Evolutionary conservation across 495 filamentous ascomycete genomes (phyloP).

Genomic region (Neurospora africana): DNA sequence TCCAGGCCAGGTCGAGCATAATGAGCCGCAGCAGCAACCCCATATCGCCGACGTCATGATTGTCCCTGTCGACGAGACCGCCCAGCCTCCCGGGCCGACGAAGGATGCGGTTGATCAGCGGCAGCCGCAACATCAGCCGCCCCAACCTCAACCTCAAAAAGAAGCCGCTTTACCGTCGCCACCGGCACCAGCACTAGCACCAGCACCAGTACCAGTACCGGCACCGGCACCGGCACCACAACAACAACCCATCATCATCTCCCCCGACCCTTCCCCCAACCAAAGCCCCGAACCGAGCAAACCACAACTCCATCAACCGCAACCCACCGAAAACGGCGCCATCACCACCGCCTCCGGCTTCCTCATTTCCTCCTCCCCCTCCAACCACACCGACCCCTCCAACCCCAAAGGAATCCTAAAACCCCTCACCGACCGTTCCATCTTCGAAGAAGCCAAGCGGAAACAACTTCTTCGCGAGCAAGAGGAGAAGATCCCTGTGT

Average conservation of each 20-base stretch:
- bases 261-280: neutral
- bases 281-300: neutral
- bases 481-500: conserved; percentile 44
- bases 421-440: neutral
- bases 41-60: conserved; percentile 5
- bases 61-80: neutral
- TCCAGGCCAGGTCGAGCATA: neutral
- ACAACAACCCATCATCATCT: neutral
- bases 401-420: conserved; percentile 17
- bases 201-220: too few relatives aligned
- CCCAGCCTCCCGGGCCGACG: neutral
- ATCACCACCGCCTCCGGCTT: conserved; percentile 1
- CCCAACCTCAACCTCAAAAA: neutral
- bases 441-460: conserved; percentile 25
- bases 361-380: neutral
- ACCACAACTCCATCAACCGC: neutral
- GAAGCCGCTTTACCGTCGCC: neutral
- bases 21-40: neutral
- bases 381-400: neutral
- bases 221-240: neutral
- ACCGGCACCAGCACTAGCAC: too few relatives aligned
- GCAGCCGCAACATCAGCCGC: neutral
- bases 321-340: conserved; percentile 2
- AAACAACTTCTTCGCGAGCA: conserved; percentile 20
- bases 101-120: neutral